A percentile compares a stretch with the other conserved stretches of the same genome.
Conservation (phyloP, 768 basidiomycete genomes). For the Lactarius hatsudake region DNA sequence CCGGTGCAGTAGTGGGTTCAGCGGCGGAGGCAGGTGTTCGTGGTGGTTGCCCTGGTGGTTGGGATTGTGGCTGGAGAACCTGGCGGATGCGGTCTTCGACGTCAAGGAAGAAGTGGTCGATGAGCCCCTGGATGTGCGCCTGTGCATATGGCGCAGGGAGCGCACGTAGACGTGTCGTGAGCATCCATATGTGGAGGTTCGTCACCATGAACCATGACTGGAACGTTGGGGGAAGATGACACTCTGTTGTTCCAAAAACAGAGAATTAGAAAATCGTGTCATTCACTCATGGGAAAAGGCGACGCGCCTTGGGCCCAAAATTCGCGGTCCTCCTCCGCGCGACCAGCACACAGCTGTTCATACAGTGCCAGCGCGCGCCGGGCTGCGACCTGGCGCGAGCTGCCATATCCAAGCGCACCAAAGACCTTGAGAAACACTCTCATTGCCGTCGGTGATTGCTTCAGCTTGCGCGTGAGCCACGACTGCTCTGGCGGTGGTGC, state of each 20-base stretch:
- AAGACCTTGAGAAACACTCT: conserved; percentile 23
- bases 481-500: conserved; percentile 18
- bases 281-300: neutral
- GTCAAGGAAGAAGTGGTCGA: conserved; percentile 95
- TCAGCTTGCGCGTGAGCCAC: conserved; percentile 28
- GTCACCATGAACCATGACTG: conserved; percentile 97
- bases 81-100: conserved; percentile 85
- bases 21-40: conserved; percentile 29
- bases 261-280: neutral
- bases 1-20: conserved; percentile 33
- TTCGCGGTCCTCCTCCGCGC: conserved; percentile 25
- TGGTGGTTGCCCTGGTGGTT: conserved; percentile 7
- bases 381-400: conserved; percentile 21
- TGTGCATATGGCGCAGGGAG: conserved; percentile 66
- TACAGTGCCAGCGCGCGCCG: conserved; percentile 26
- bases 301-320: conserved; percentile 25
- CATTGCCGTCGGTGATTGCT: conserved; percentile 23
- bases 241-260: conserved; percentile 49
- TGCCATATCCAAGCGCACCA: conserved; percentile 26
- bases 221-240: conserved; percentile 85
- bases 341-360: conserved; percentile 21
- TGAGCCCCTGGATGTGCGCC: conserved; percentile 72
- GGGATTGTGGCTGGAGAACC: conserved; percentile 43
- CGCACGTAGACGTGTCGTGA: conserved; percentile 83
- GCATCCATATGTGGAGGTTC: conserved; percentile 89